phyloP scores from a whole-genome alignment of 768 basidiomycete species.

The Crassisporium funariophilum region DNA sequence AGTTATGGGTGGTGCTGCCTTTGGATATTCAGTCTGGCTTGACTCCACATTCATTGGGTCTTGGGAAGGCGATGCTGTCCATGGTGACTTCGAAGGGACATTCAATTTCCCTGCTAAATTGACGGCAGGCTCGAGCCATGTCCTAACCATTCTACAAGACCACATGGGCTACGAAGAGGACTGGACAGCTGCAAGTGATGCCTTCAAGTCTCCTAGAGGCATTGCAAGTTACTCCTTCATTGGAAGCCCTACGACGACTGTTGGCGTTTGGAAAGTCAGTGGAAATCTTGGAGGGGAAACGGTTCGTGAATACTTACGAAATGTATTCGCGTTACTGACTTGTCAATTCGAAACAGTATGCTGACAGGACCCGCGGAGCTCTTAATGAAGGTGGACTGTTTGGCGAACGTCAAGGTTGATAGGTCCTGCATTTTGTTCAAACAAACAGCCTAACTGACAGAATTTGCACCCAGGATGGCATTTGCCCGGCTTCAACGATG shows the following conservation, averaged over 20 bases:
- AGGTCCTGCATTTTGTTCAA: background rate
- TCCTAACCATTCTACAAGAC: constrained; percentile 54
- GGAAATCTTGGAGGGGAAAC: constrained; percentile 52
- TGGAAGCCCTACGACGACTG: constrained; percentile 39
- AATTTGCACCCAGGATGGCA: constrained; percentile 47
- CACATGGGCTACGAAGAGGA: constrained; percentile 57
- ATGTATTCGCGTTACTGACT: no score
- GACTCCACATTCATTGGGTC: constrained; percentile 50
- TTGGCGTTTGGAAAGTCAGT: constrained; percentile 50
- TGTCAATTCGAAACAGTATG: constrained; percentile 34
- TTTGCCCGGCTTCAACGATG: constrained; percentile 56
- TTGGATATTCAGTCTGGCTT: constrained; percentile 53
- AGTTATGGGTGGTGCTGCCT: constrained; percentile 48
- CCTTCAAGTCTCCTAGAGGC: constrained; percentile 51
- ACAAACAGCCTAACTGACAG: constrained; percentile 2
- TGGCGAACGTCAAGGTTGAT: constrained; percentile 51
- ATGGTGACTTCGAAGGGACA: constrained; percentile 33
- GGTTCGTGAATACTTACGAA: no score
- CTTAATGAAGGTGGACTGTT: constrained; percentile 63
- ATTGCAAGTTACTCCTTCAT: constrained; percentile 48
- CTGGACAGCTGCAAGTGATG: constrained; percentile 42
- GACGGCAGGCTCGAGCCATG: constrained; percentile 34
- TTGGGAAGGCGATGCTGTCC: constrained; percentile 42
- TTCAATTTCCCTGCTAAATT: constrained; percentile 36
- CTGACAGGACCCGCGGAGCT: constrained; percentile 53